These are phyloP conservation scores for Nevesoporus exiguus DNA, from an alignment of 768 basidiomycete species.

Conservation along the genomic window DNA sequence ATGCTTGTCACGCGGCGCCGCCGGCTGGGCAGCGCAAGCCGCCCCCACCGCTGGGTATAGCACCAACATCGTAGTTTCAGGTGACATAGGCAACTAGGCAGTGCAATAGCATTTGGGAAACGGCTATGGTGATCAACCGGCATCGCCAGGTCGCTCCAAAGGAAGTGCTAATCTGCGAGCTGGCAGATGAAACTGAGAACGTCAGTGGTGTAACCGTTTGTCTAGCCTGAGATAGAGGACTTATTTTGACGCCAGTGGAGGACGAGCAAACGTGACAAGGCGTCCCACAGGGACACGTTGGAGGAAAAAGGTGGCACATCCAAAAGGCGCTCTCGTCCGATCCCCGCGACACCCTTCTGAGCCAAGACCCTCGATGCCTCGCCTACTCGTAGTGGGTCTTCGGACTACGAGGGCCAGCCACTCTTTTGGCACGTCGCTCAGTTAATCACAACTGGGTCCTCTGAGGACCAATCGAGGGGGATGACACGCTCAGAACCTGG, in stretches of 20 bases:
- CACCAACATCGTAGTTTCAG: background rate
- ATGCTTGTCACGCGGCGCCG: background rate
- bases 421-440: slow-evolving; percentile 67
- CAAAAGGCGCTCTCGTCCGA: slow-evolving; percentile 33
- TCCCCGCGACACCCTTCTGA: slow-evolving; percentile 57
- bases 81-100: background rate
- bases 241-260: background rate
- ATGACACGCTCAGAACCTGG: slow-evolving; percentile 72
- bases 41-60: background rate
- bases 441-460: slow-evolving; percentile 52
- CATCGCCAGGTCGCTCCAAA: too few relatives aligned
- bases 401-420: slow-evolving; percentile 31
- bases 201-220: background rate
- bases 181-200: background rate
- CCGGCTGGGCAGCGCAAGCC: background rate
- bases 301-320: slow-evolving; percentile 9
- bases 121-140: too few relatives aligned
- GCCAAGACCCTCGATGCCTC: slow-evolving; percentile 7
- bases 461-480: slow-evolving; percentile 61
- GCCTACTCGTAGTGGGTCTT: slow-evolving; percentile 37
- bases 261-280: slow-evolving; percentile 9
- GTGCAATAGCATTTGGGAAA: background rate
- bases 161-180: background rate
- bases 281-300: slow-evolving; percentile 9
- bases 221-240: background rate